Conservation (phyloP, 1,284 basidiomycete genomes). For the Melanopsichium pennsylvanicum region DNA sequence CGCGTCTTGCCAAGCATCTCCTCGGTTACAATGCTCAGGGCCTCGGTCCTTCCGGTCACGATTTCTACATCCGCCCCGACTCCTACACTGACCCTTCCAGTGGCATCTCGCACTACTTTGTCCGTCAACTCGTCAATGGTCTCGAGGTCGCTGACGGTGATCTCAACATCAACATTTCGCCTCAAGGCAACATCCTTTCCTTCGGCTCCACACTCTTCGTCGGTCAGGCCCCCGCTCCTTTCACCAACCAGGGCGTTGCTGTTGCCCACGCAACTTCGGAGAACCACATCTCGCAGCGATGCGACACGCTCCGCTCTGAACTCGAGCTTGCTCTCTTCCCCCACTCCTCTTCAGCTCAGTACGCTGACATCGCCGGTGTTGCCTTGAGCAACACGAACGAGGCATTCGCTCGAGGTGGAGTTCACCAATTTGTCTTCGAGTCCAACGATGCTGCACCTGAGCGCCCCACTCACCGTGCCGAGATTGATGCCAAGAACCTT, state of each 20-base stretch:
- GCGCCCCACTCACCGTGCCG: slow-evolving; percentile 16
- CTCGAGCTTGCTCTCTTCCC: slow-evolving; percentile 37
- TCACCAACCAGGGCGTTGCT: slow-evolving; percentile 42
- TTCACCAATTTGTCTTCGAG: slow-evolving; percentile 49
- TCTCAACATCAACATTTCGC: slow-evolving; percentile 50
- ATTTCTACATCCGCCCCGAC: slow-evolving; percentile 52
- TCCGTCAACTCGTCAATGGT: slow-evolving; percentile 54
- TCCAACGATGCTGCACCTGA: slow-evolving; percentile 10
- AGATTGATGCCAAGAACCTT: slow-evolving; percentile 19
- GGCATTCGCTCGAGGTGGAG: slow-evolving; percentile 31
- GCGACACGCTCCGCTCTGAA: slow-evolving; percentile 27
- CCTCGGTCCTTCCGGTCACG: slow-evolving; percentile 35
- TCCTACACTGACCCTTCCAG: slow-evolving; percentile 52
- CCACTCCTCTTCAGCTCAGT: slow-evolving; percentile 13
- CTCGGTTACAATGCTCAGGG: slow-evolving; percentile 29
- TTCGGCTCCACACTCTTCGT: slow-evolving; percentile 53
- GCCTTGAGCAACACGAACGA: slow-evolving; percentile 26
- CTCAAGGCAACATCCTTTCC: slow-evolving; percentile 48
- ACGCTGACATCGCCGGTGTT: slow-evolving; percentile 15
- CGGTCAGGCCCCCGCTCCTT: slow-evolving; percentile 43
- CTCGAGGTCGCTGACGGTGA: slow-evolving; percentile 52
- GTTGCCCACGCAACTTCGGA: slow-evolving; percentile 14
- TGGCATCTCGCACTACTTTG: slow-evolving; percentile 51
- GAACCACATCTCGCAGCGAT: slow-evolving; percentile 27
- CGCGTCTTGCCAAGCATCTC: slow-evolving; percentile 41